Base-by-base conservation (phyloP, 768 basidiomycete species). In the Sarcodon aspratus region DNA sequence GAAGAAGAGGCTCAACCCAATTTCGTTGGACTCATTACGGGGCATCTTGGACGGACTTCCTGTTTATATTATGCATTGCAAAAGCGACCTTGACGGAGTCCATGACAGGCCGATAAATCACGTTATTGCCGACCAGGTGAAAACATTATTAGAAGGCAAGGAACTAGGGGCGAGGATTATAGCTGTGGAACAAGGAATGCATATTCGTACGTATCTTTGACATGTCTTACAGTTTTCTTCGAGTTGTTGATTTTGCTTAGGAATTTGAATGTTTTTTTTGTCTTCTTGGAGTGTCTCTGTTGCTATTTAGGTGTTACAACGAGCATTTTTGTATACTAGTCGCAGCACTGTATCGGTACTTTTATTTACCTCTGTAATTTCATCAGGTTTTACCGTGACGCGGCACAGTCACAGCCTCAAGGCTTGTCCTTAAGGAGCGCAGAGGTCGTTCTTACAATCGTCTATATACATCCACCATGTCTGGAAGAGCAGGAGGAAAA, bases 21-120 rank as follows among this genome's bases (percentile, higher is more conserved):
- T 42, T 42, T 42, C 52, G 7, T 55, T 66, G 1, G 69, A 74
- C 8, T 73, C 76, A 27, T 55, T 82, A 33, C 65, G 66, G 4
- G 76, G 74, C 38, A 72, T 74, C 9, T 66, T 90, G 31, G 55
- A 64, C 3, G 85, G 81, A 9, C 58, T 90, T 32, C 69, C 71
- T 32, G 71, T 96, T n/a, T 90, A 78, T 61, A 69, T 96, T 48
- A 88, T 79, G 37, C 92, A 96, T 59, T 89, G 89, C 71, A 96
- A 97, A 61, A 89, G 90, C 51, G 72, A 76, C 40, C 64, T 84
- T 47, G 64, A 71, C n/a, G 62, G 63, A 11, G 65, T 66, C 15
- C 65, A 65, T 38, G 73, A 76, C 44, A 63, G 64, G 27, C 76
- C 80, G 32, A 76, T 81, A 32, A 69, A 72, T 50, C 71, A 83